Evolutionary conservation across 805 yeast genomes (phyloP).

Genomic region (Kodamaea fukazawae): DNA sequence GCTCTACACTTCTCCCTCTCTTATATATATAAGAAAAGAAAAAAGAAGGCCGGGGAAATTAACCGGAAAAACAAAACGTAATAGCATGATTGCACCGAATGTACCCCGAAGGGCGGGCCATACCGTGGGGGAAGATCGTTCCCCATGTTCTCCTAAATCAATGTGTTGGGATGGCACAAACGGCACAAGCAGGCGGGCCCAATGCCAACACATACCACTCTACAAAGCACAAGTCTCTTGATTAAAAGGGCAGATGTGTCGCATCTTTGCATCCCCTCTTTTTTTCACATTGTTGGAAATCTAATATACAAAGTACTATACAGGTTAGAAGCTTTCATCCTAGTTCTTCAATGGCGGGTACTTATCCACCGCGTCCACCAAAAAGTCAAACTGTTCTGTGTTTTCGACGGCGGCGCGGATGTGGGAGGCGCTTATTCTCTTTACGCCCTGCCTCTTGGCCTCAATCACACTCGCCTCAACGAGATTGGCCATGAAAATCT

Average conservation of each 20-base stretch:
- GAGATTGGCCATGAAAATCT: constrained; percentile 83
- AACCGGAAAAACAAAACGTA: neutral
- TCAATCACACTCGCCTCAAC: constrained; percentile 80
- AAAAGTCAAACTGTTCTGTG: constrained; percentile 90
- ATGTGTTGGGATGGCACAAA: no score
- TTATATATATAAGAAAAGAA: constrained; percentile 2
- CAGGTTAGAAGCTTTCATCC: neutral
- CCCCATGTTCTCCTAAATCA: no score
- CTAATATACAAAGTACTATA: neutral
- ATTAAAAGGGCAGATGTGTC: no score
- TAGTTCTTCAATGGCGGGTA: constrained; percentile 45
- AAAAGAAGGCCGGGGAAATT: constrained; percentile 3
- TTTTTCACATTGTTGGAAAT: no score
- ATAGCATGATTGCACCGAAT: no score
- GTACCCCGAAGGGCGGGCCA: no score
- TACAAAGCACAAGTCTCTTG: no score
- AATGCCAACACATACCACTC: no score
- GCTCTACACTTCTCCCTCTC: neutral
- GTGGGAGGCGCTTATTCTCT: constrained; percentile 79
- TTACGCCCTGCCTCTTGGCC: constrained; percentile 71
- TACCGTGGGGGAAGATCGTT: no score
- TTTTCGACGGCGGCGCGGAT: constrained; percentile 77
- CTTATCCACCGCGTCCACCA: constrained; percentile 71
- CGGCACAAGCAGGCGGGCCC: no score
- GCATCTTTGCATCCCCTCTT: no score